A percentile compares a stretch with the other conserved stretches of the same genome.
Evolutionary conservation across 805 yeast species (phyloP).

Genomic region (Spencermartinsiella europaea): DNA sequence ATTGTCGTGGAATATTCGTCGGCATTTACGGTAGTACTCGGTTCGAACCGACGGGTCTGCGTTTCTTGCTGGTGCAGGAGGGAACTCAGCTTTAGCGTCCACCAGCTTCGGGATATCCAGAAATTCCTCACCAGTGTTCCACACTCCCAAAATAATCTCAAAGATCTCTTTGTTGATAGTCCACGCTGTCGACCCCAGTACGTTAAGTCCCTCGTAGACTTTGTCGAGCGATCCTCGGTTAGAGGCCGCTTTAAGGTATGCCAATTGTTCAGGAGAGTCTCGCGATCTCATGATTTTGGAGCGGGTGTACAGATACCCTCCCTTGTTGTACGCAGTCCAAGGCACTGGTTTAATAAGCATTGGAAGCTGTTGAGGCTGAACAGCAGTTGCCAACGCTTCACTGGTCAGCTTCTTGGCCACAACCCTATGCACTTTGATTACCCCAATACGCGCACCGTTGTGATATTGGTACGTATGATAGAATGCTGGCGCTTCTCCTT

Average conservation of each 20-base stretch:
- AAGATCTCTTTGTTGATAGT: conserved; percentile 74
- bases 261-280: conserved; percentile 83
- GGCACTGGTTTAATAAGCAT: conserved; percentile 89
- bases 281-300: conserved; percentile 66
- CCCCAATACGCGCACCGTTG: conserved; percentile 75
- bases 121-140: conserved; percentile 81
- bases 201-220: conserved; percentile 78
- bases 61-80: conserved; percentile 55
- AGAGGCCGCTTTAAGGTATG: conserved; percentile 82
- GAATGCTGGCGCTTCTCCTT: conserved; percentile 82
- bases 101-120: conserved; percentile 63
- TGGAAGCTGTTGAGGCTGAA: conserved; percentile 82
- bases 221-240: conserved; percentile 57
- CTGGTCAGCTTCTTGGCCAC: conserved; percentile 63
- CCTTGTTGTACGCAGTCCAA: conserved; percentile 77
- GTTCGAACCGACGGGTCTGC: conserved; percentile 69
- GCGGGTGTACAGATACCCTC: conserved; percentile 74
- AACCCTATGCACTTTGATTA: conserved; percentile 66
- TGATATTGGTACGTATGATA: conserved; percentile 81
- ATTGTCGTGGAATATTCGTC: conserved; percentile 52
- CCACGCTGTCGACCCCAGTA: conserved; percentile 87
- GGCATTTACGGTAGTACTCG: conserved; percentile 62
- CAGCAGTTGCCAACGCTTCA: conserved; percentile 56
- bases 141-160: conserved; percentile 62
- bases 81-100: conserved; percentile 41